Percentiles rank a stretch among this genome's conserved stretches.
These are phyloP conservation scores for Kazachstania africana DNA, from an alignment of 805 yeast genomes.

Conservation along the genomic window DNA sequence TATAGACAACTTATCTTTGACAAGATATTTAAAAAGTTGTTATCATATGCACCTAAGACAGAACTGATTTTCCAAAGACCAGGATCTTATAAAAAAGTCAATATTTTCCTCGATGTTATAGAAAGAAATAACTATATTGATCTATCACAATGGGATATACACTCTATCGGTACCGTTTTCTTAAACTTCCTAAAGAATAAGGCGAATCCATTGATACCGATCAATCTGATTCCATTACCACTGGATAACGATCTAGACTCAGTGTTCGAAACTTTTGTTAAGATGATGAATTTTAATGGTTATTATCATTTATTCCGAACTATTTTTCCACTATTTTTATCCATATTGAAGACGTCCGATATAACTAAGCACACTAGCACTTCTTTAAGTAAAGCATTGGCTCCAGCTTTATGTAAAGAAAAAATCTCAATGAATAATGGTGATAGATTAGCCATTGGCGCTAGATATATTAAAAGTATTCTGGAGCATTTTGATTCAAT, in stretches of 20 bases:
- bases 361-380: constrained; percentile 33
- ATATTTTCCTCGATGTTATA: constrained; percentile 38
- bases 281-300: constrained; percentile 25
- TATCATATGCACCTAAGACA: constrained; percentile 30
- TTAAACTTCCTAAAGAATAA: constrained; percentile 39
- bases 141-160: constrained; percentile 54
- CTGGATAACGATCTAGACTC: constrained; percentile 37
- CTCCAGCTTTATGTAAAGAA: constrained; percentile 48
- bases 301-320: constrained; percentile 27
- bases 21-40: constrained; percentile 39
- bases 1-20: constrained; percentile 35
- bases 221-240: constrained; percentile 39
- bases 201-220: constrained; percentile 43
- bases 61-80: constrained; percentile 46
- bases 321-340: constrained; percentile 36
- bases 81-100: constrained; percentile 36
- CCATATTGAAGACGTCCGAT: constrained; percentile 27
- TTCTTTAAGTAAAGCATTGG: constrained; percentile 33
- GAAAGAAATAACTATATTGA: constrained; percentile 45
- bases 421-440: constrained; percentile 30
- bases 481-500: constrained; percentile 39
- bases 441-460: constrained; percentile 39
- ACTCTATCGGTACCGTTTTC: constrained; percentile 31
- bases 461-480: constrained; percentile 41
- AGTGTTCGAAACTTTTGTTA: constrained; percentile 28